Evolutionary conservation across 495 filamentous ascomycete genomes (phyloP), one percentile per base, ranked within the genome.

Genomic region (Podospora bellae-mahoneyi): DNA sequence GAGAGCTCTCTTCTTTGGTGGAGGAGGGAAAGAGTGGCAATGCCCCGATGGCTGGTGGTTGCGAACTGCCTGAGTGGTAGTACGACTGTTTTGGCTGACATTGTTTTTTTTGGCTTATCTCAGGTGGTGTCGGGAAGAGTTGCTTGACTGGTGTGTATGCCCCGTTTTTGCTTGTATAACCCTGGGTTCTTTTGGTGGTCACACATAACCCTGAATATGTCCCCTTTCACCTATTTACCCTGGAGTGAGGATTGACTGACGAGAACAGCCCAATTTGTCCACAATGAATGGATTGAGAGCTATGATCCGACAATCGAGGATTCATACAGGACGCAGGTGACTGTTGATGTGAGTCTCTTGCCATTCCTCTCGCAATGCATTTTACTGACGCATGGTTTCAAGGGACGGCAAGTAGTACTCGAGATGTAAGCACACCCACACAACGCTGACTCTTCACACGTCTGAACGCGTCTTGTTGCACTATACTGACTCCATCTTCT

Each of bases 251-350:
- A 48, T 48, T 48, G 39, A 48, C 39, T 48, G 39, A 48, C 39
- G 13, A 64, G 66, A 68, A 74, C 80, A 97, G 95, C 95, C 70
- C 95, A 99, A 86, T 99, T 99, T 78, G 95, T 98, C 20, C 95
- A 98, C 78, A 96, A 97, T 84, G 92, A 97, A 59, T 99, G 96
- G 93, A 97, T 99, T 76, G 95, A 99, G 80, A 94, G 91, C 78
- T 99, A 99, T 80, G 95, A 99, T 79, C 95, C 95, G 4, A 99
- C 93, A 5, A 97, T 97, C 72, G 93, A 97, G 66, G 93, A 99
- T 80, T 97, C 95, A 57, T 99, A 98, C 78, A 85, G 93, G 60
- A 97, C 97, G 75, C 91, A 94, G 71, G 90, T 97, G 55, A 88
- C 94, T 71, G 93, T 99, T 67, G 95, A 98, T 86, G 94, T 98